Evolutionary conservation across 192 early-diverging fungal species (phyloP).

Genomic region (Phycomyces blakesleeanus): DNA sequence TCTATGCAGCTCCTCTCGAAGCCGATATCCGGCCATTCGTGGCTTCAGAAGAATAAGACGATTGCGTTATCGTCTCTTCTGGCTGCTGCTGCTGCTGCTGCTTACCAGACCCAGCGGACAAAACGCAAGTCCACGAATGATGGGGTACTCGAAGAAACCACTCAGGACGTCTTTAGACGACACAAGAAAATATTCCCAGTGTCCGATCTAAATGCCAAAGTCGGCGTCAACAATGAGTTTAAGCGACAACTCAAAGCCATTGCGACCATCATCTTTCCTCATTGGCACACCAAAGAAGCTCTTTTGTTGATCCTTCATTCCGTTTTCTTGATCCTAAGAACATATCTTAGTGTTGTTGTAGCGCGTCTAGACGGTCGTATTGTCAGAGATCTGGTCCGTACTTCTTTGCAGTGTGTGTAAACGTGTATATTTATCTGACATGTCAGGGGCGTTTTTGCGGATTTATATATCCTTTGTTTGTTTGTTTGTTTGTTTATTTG

Average conservation of each 20-base stretch:
- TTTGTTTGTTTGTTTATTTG: no score
- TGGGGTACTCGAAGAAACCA: no score
- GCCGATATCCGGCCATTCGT: no score
- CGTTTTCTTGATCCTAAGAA: slow-evolving; percentile 82
- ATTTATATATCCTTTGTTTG: not conserved
- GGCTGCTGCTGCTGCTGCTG: no score
- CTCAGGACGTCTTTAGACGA: no score
- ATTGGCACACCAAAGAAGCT: slow-evolving; percentile 74
- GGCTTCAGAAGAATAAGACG: no score
- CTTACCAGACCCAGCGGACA: no score
- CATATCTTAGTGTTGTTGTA: slow-evolving; percentile 89
- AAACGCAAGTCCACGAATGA: no score
- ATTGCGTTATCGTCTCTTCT: no score
- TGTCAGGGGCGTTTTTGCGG: no score
- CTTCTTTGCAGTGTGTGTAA: not conserved
- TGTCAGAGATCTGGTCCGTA: slow-evolving; percentile 88
- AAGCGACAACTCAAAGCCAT: slow-evolving; percentile 66
- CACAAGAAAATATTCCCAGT: no score
- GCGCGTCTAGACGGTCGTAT: slow-evolving; percentile 91
- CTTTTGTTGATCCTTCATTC: slow-evolving; percentile 78
- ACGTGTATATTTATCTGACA: not conserved
- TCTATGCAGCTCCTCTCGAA: no score
- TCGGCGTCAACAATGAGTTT: slow-evolving; percentile 60
- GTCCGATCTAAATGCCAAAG: slow-evolving; percentile 28
- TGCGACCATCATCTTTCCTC: slow-evolving; percentile 79